Conservation (phyloP, 768 basidiomycete species). For the Leccinum boreale region DNA sequence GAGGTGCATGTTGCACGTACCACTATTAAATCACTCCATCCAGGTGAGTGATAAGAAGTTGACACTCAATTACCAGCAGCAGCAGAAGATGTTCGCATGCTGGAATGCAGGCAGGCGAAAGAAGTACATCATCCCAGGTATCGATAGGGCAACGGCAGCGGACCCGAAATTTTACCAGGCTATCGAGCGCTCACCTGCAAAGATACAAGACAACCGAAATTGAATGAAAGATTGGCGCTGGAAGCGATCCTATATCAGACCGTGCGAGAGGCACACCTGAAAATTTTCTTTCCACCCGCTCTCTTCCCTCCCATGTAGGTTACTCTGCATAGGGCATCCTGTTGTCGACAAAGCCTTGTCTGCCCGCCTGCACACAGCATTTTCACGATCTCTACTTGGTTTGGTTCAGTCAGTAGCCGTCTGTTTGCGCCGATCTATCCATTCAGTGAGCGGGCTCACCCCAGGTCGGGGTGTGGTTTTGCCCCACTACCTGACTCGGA, state of each 20-base stretch:
- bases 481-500: neutral
- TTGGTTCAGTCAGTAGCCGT: neutral
- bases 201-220: neutral
- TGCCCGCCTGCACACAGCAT: neutral
- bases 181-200: neutral
- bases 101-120: conserved; percentile 6
- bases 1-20: neutral
- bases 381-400: neutral
- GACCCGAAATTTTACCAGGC: neutral
- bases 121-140: neutral
- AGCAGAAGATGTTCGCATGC: neutral
- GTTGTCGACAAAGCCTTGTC: neutral
- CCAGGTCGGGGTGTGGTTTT: neutral
- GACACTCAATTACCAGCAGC: neutral
- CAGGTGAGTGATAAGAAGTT: neutral
- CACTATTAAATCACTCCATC: neutral
- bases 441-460: neutral
- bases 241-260: neutral
- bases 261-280: neutral
- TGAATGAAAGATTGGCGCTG: neutral
- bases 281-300: neutral
- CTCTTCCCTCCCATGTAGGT: neutral
- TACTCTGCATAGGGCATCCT: neutral
- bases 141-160: neutral
- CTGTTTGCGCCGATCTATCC: neutral